These are phyloP conservation scores for Moelleriella libera DNA, from an alignment of 2,329 filamentous ascomycete genomes.

Conservation along the genomic window DNA sequence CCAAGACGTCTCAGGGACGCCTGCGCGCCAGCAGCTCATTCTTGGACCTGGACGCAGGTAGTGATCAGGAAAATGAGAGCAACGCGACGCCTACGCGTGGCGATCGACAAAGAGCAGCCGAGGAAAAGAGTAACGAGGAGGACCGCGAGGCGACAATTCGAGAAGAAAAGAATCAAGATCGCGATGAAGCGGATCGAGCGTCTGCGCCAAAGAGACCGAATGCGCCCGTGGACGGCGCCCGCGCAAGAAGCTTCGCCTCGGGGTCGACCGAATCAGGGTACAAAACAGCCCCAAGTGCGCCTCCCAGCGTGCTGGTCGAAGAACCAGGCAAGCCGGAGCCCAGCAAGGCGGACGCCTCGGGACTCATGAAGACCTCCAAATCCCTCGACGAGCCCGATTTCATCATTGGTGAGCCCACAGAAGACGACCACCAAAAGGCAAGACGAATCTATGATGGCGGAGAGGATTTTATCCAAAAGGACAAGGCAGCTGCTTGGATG, in stretches of 20 bases:
- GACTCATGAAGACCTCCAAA: conserved; percentile 19
- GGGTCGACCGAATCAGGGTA: conserved; percentile 23
- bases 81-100: conserved; percentile 1
- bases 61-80: conserved; percentile 29
- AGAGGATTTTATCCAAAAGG: conserved; percentile 66
- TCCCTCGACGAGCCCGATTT: conserved; percentile 44
- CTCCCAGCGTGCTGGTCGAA: conserved; percentile 31
- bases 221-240: conserved; percentile 25
- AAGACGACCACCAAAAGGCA: conserved; percentile 64
- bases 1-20: conserved; percentile 14
- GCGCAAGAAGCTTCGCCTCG: conserved; percentile 19
- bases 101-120: conserved; percentile 1
- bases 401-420: conserved; percentile 42
- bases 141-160: conserved; percentile 15
- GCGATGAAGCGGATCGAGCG: conserved; percentile 8
- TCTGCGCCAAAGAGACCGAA: conserved; percentile 11
- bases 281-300: conserved; percentile 30
- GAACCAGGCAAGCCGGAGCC: conserved; percentile 21
- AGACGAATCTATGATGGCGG: conserved; percentile 72
- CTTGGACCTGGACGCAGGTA: conserved; percentile 31
- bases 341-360: conserved; percentile 16
- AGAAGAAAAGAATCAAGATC: conserved; percentile 10
- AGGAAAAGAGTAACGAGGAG: conserved; percentile 2
- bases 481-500: conserved; percentile 75
- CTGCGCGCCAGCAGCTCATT: conserved; percentile 29